Evolutionary conservation across 2,329 filamentous ascomycete species (phyloP), one percentile per base, ranked within the genome.

Genomic region (Fusarium nisikadoi): DNA sequence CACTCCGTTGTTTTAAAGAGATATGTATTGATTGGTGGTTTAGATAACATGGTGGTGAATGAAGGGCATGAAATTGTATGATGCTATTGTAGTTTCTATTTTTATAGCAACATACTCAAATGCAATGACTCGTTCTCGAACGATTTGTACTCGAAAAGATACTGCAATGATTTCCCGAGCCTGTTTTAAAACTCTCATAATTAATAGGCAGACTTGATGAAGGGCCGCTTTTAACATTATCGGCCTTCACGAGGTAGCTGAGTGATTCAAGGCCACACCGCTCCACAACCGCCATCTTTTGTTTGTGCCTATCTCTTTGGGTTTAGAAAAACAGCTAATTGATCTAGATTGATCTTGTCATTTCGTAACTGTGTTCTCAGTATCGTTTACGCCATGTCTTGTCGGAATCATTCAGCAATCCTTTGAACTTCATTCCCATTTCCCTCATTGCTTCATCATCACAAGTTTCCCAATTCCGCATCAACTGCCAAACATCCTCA

Each of bases 41-140:
- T 45, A 39, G 72, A 70, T 74, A 38, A 39, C n/a, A 45, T 45
- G 25, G 61, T 55, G 62, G 58, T 38, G 61, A 68, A 72, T n/a
- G 66, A 73, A 70, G 29, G 23, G 56, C 56, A 25, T 72, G 33
- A 52, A 55, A 65, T 71, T 64, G 71, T 20, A 67, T 70, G 52
- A 29, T 67, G 39, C 68, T 45, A 33, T 49, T 47, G 35, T 68
- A 74, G 63, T 49, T 74, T 76, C 72, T 56, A 62, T 62, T 64
- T 58, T 59, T 52, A 49, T 12, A 39, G 66, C 36, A 70, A 62
- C 41, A 35, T 50, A 49, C 43, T 52, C 42, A 23, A 23, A 19
- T 61, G 20, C 8, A 33, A 62, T 20, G n/a, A 16, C 11, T 13
- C 10, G 31, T 33, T 17, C 10, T 16, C 19, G 17, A 23, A 43